Evolutionary conservation across 345 rosid species (phyloP).

Genomic region (Brassica nigra): DNA sequence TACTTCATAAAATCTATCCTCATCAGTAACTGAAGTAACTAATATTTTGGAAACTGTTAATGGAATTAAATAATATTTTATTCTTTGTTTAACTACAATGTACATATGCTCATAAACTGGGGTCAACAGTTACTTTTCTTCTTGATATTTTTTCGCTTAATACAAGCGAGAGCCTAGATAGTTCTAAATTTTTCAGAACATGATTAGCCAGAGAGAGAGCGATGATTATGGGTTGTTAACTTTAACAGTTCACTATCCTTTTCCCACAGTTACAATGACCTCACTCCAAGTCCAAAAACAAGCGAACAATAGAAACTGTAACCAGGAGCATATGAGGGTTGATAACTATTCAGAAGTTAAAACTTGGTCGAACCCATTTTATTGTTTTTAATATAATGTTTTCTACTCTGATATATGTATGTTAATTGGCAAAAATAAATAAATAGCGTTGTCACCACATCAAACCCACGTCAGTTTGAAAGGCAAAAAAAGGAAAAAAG

Average conservation of each 20-base stretch:
- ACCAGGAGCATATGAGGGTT: neutral
- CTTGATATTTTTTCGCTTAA: neutral
- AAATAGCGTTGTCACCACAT: neutral
- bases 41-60: neutral
- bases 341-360: neutral
- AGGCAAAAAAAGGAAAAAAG: neutral
- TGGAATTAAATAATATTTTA: neutral
- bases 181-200: neutral
- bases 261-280: neutral
- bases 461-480: conserved; percentile 6
- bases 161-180: neutral
- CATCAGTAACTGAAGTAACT: neutral
- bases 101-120: neutral
- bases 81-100: neutral
- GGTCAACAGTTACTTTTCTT: neutral
- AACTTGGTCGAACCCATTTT: neutral
- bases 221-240: neutral
- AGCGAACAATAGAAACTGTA: neutral
- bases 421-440: neutral
- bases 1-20: neutral
- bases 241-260: neutral
- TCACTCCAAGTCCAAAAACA: neutral
- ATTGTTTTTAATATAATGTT: neutral
- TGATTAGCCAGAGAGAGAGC: neutral
- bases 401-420: neutral